Evolutionary conservation across 1,284 basidiomycete species (phyloP).

Genomic region (Gomphus bonarii): DNA sequence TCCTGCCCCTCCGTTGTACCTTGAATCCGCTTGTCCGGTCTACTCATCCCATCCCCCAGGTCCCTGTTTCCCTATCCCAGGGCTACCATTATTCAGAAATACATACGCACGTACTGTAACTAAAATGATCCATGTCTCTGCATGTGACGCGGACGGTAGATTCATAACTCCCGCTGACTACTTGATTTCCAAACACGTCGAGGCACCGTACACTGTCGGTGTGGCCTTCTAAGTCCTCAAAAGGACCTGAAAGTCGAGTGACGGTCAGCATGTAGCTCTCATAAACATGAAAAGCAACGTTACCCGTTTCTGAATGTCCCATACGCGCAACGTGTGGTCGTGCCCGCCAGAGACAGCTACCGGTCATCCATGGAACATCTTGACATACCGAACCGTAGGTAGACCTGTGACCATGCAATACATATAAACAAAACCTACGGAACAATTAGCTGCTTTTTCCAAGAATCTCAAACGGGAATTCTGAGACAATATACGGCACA

Average conservation of each 20-base stretch:
- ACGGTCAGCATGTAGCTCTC: too few species aligned
- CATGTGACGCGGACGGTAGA: slow-evolving; percentile 67
- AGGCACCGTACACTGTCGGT: slow-evolving; percentile 78
- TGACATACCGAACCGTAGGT: slow-evolving; percentile 89
- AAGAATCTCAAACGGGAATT: neutral
- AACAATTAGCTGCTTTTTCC: neutral
- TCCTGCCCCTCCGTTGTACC: too few species aligned
- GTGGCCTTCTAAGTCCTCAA: slow-evolving; percentile 76
- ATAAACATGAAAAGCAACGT: neutral
- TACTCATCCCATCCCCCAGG: too few species aligned
- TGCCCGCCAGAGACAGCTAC: slow-evolving; percentile 86
- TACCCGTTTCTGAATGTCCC: slow-evolving; percentile 80
- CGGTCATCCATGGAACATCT: slow-evolving; percentile 79
- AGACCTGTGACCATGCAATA: slow-evolving; percentile 79
- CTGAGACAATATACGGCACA: neutral
- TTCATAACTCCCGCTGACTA: slow-evolving; percentile 89
- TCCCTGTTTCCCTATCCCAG: too few species aligned
- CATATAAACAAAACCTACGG: slow-evolving; percentile 65
- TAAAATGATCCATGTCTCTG: too few species aligned
- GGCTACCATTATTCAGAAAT: too few species aligned
- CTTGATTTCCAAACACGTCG: slow-evolving; percentile 73
- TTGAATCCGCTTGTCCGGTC: too few species aligned
- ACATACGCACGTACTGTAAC: too few species aligned
- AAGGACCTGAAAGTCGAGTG: slow-evolving; percentile 22
- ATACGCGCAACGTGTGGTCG: slow-evolving; percentile 81